Conservation (phyloP, 805 yeast species). For the Yamadazyma ubonensis region DNA sequence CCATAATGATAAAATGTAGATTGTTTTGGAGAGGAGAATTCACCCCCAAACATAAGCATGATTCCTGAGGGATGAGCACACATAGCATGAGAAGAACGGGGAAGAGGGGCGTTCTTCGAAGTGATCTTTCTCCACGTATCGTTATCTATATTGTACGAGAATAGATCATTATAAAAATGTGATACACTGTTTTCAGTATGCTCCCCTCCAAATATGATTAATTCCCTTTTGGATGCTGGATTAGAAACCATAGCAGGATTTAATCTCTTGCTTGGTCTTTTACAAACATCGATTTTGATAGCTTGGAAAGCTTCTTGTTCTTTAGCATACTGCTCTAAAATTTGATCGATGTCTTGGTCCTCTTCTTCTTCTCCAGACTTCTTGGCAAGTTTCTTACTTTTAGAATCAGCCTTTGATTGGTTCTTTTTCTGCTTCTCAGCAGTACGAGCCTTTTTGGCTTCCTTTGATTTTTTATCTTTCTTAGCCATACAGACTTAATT, state of each 20-base stretch:
- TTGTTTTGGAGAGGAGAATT: slow-evolving; percentile 94
- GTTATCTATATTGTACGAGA: slow-evolving; percentile 68
- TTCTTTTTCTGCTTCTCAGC: slow-evolving; percentile 82
- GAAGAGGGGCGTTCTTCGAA: slow-evolving; percentile 87
- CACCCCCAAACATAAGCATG: slow-evolving; percentile 89
- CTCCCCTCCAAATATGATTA: slow-evolving; percentile 91
- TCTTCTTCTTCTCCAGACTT: slow-evolving; percentile 80
- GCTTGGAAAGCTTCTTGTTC: slow-evolving; percentile 81
- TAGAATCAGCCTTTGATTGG: slow-evolving; percentile 66
- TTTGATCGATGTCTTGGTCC: slow-evolving; percentile 81
- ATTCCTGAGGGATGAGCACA: slow-evolving; percentile 90
- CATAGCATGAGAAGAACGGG: slow-evolving; percentile 92
- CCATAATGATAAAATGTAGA: slow-evolving; percentile 94
- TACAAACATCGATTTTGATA: slow-evolving; percentile 56
- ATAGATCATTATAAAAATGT: slow-evolving; percentile 79
- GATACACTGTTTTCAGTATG: slow-evolving; percentile 50
- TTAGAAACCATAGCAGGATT: slow-evolving; percentile 74
- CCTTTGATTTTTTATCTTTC: slow-evolving; percentile 81
- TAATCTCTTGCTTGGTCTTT: slow-evolving; percentile 65
- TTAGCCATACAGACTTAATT: slow-evolving; percentile 66
- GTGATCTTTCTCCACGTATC: slow-evolving; percentile 76
- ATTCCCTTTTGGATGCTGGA: slow-evolving; percentile 73
- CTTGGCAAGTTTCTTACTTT: slow-evolving; percentile 70
- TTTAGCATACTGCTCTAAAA: slow-evolving; percentile 70
- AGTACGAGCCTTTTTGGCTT: slow-evolving; percentile 84